Percentiles rank a stretch among this genome's conserved stretches.
phyloP scores from a whole-genome alignment of 2,329 filamentous ascomycete genomes.

The Aspergillus alliaceus region DNA sequence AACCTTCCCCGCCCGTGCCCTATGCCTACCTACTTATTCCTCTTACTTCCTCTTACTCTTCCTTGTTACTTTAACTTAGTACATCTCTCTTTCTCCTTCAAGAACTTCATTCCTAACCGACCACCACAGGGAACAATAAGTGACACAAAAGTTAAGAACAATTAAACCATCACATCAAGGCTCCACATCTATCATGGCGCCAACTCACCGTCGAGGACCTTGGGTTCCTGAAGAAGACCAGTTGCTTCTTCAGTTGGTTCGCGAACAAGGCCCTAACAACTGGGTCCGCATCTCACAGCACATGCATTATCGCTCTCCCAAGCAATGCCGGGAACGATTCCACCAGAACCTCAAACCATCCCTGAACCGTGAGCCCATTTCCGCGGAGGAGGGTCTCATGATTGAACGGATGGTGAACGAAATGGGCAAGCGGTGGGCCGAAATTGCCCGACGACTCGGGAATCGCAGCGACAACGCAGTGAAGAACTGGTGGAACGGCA shows the following conservation, averaged over 20 bases:
- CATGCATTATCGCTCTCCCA: slow-evolving; percentile 77
- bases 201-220: slow-evolving; percentile 69
- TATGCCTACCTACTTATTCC: background rate
- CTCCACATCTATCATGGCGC: slow-evolving; percentile 35
- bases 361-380: slow-evolving; percentile 73
- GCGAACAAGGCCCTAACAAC: slow-evolving; percentile 72
- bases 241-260: slow-evolving; percentile 68
- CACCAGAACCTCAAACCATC: slow-evolving; percentile 86
- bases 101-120: background rate
- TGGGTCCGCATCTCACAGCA: slow-evolving; percentile 84
- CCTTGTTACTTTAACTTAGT: background rate
- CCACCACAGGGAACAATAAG: background rate
- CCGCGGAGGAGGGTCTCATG: slow-evolving; percentile 64
- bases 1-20: background rate
- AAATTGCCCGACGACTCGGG: slow-evolving; percentile 78
- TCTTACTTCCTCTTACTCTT: background rate
- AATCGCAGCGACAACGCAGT: slow-evolving; percentile 92
- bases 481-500: slow-evolving; percentile 98
- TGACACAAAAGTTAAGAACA: background rate
- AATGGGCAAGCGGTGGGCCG: slow-evolving; percentile 87
- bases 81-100: background rate
- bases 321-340: slow-evolving; percentile 92
- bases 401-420: slow-evolving; percentile 77
- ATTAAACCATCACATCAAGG: background rate
- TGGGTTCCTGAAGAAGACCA: slow-evolving; percentile 80